Evolutionary conservation across 768 basidiomycete species (phyloP), one percentile per base, ranked within the genome.

Genomic region (Lentinula lateritia): DNA sequence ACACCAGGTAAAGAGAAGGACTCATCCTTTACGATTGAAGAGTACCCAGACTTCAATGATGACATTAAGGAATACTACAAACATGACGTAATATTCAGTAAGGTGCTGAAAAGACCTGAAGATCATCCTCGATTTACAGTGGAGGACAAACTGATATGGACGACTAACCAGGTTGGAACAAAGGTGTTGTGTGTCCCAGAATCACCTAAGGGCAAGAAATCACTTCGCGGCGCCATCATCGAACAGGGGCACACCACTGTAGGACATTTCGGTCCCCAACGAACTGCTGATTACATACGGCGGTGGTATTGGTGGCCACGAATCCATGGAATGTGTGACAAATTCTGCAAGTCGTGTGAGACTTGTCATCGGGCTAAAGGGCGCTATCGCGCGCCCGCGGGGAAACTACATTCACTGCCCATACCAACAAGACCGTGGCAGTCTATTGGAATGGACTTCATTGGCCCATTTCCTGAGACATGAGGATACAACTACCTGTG

Each of bases 181-280:
- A 48, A 38, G 16, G 62, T 63, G 16, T 20, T 63, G 1, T 38
- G 55, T 28, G 28, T 62, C 7, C 62, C 62, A 1, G 41, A 28
- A 34, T 20, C 20, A 8, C 15, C n/a, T 12, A 13, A 38, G 28
- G 58, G 50, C 3, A 42, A 38, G 18, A 23, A 45, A 61, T 61
- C 59, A 6, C 4, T 63, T 12, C 35, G 58, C 8, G 62, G 62
- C 8, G 41, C 68, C 6, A 57, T 73, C 3, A 62, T 61, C 0
- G 50, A 63, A 20, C 41, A 67, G 7, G 71, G 66, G 0, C 73
- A 74, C 52, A 35, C 20, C 0, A 56, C 61, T 0, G 60, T 74
- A 0, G 73, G 72, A 0, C 73, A 74, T 36, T 63, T 71, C 13
- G 69, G 71, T 0, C 2, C 55, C 0, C 60, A 64, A 8, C 62